Percentiles rank a stretch among this genome's conserved stretches.
Evolutionary conservation across 208 protist genomes (phyloP).

Genomic region (Endotrypanum monterogeii): DNA sequence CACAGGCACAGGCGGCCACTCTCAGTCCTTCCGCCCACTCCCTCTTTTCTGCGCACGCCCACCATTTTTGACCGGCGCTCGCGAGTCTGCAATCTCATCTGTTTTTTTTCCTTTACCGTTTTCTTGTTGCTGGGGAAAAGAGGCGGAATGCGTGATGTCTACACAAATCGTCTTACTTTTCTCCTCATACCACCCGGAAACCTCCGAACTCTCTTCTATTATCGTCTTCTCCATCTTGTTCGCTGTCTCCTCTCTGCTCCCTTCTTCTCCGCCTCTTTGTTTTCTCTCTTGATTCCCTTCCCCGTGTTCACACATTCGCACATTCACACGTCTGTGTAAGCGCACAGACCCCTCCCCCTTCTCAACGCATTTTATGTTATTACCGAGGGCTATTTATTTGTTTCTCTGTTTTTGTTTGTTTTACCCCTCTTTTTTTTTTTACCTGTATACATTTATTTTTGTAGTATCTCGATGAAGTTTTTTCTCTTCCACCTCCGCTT

Average conservation of each 20-base stretch:
- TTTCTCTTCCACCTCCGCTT: neutral
- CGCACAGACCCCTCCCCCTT: neutral
- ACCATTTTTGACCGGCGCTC: conserved; percentile 4
- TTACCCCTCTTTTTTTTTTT: neutral
- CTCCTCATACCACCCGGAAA: neutral
- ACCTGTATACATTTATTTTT: neutral
- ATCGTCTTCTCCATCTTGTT: conserved; percentile 3
- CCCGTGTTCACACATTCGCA: conserved; percentile 5
- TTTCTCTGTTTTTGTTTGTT: neutral
- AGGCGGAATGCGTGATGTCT: neutral
- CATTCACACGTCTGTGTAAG: conserved; percentile 2
- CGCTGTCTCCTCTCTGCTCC: no score
- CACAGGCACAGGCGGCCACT: neutral
- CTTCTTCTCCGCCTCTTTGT: no score
- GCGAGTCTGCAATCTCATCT: neutral
- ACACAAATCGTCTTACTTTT: neutral
- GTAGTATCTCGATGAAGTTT: neutral
- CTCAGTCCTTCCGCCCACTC: neutral
- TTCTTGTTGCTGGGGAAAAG: conserved; percentile 2
- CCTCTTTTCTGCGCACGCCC: conserved; percentile 4
- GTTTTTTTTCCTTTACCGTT: conserved; percentile 1
- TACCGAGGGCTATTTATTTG: neutral
- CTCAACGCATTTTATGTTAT: neutral
- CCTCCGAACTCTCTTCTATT: neutral
- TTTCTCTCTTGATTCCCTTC: neutral